phyloP scores from a whole-genome alignment of 148 eudicot species.

The Heliosperma pusillum region DNA sequence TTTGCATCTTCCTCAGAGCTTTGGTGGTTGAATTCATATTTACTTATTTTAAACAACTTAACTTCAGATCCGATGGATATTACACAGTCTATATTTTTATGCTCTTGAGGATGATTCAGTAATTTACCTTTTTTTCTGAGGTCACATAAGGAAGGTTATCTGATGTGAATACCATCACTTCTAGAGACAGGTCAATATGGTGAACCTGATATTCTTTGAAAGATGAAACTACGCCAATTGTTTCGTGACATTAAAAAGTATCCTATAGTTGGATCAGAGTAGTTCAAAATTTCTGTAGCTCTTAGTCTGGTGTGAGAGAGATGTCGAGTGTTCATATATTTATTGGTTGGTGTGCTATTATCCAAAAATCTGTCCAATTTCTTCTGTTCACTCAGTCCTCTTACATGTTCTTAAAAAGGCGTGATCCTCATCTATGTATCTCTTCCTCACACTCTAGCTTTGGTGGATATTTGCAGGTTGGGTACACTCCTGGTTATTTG shows the following conservation, averaged over 20 bases:
- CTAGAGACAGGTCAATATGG: not conserved
- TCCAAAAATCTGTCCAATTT: not conserved
- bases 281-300: not conserved
- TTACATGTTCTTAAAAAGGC: not conserved
- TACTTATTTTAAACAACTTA: not conserved
- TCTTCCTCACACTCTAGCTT: not conserved
- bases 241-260: not conserved
- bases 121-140: not conserved
- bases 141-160: not conserved
- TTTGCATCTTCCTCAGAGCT: not conserved
- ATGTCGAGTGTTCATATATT: not conserved
- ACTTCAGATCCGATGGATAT: not conserved
- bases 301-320: not conserved
- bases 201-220: no score
- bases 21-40: not conserved
- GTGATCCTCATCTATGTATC: not conserved
- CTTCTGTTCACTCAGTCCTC: not conserved
- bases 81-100: no score
- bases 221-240: no score
- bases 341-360: not conserved
- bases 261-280: not conserved
- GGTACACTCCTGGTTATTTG: slow-evolving; percentile 91
- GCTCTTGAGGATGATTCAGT: no score
- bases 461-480: slow-evolving; percentile 54
- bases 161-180: not conserved